These are phyloP conservation scores for Lignosus rhinocerotis DNA, from an alignment of 1,284 basidiomycete genomes.

Conservation along the genomic window DNA sequence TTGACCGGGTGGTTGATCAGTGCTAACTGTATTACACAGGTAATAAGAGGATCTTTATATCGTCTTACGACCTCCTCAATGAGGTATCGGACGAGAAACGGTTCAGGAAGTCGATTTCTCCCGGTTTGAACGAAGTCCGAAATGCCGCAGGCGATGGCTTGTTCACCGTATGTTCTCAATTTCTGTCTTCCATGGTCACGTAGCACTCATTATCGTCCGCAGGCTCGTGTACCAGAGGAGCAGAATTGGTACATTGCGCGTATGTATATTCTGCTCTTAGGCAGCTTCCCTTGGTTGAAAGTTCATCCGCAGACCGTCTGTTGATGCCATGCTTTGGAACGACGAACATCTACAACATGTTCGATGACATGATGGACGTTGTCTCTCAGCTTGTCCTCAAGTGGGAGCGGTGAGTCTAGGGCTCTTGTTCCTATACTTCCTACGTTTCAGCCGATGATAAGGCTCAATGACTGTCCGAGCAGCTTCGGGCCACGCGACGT, in stretches of 20 bases:
- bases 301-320: constrained; percentile 41
- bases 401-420: constrained; percentile 41
- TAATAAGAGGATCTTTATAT: constrained; percentile 34
- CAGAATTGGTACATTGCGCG: constrained; percentile 51
- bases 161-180: constrained; percentile 34
- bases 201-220: not conserved
- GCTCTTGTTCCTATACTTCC: not conserved
- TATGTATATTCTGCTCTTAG: constrained; percentile 26
- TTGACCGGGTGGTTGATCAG: not conserved
- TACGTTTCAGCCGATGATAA: not conserved
- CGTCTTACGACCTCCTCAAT: constrained; percentile 39
- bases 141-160: constrained; percentile 45
- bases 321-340: constrained; percentile 56
- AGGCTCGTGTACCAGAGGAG: constrained; percentile 40
- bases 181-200: not conserved
- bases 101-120: constrained; percentile 42
- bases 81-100: constrained; percentile 47
- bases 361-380: constrained; percentile 51
- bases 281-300: not conserved
- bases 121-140: constrained; percentile 40
- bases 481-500: constrained; percentile 44
- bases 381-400: constrained; percentile 46
- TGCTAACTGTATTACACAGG: not conserved
- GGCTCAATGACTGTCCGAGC: not conserved
- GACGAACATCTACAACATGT: constrained; percentile 45